phyloP scores from a whole-genome alignment of 192 early-diverging fungal genomes.

The Mortierella antarctica region DNA sequence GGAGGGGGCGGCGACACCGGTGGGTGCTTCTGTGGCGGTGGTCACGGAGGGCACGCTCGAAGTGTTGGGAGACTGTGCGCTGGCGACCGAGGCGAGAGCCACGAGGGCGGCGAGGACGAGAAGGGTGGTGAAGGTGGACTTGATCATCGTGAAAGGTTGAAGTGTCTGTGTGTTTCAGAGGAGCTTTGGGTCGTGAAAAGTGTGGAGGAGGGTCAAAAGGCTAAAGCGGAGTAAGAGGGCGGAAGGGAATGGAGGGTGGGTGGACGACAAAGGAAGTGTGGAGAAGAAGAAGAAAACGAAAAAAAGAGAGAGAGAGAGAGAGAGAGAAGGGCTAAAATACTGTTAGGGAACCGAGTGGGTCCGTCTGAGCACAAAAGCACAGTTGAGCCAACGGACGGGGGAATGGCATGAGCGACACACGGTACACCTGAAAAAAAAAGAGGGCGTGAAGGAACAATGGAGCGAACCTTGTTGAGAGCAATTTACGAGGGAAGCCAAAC shows the following conservation, averaged over 20 bases:
- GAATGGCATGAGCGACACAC: background rate
- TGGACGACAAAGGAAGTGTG: constrained; percentile 7
- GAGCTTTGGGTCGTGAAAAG: background rate
- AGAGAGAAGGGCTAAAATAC: background rate
- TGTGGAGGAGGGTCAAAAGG: background rate
- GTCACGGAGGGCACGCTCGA: background rate
- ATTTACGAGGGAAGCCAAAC: background rate
- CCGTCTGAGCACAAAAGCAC: background rate
- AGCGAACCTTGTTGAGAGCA: constrained; percentile 8
- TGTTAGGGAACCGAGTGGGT: background rate
- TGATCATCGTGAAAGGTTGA: constrained; percentile 16
- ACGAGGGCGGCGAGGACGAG: constrained; percentile 24
- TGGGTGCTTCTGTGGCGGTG: background rate
- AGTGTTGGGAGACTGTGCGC: background rate
- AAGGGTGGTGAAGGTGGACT: constrained; percentile 17
- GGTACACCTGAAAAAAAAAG: background rate
- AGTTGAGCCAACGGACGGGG: background rate
- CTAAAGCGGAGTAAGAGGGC: background rate
- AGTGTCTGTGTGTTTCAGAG: background rate
- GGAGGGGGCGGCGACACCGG: background rate
- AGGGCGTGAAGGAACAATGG: background rate
- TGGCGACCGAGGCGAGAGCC: background rate
- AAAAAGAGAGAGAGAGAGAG: background rate
- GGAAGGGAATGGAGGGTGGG: background rate
- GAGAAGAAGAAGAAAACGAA: background rate